Base-by-base conservation (phyloP, 208 protist species). In the Novymonas esmeraldas region DNA sequence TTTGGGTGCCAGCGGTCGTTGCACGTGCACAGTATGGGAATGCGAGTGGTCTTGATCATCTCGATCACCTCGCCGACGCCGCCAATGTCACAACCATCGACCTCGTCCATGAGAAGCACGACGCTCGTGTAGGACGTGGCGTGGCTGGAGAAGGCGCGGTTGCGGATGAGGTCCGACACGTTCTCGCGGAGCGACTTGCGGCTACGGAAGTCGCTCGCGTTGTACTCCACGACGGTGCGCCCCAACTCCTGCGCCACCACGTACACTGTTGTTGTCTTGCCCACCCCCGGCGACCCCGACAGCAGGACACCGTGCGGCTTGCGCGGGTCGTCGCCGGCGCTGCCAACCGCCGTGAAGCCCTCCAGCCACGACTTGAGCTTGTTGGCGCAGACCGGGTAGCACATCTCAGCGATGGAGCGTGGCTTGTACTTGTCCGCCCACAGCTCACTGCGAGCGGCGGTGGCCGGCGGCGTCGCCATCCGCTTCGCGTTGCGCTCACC, bases 51-150 rank as follows among this genome's bases (percentile, higher is more conserved):
- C 58, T 98, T 98, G 48, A 99, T 97, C 71, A 99, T 87, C 57
- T 96, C 44, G 57, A 99, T 96, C 10, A 99, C 78, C 72, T 98
- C 96, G 18, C 87, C 82, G 20, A 99, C 85, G 44, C 99, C 99
- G 10, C 99, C 99, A 44, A 98, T 77, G 81, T 99, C 99, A 90
- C 99, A 99, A 57, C 99, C 99, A 72, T 99, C 98, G 16, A 99
- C 98, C 84, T 99, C 99, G 79, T 99, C 99, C 98, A 99, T 99
- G 13, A 99, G 87, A 1, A 98, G 74, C 42, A 98, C 56, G 39
- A 83, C 76, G n/a, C 88, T 92, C 9, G 89, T 79, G 64, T 95
- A 86, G n/a, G 81, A 81, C 3, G 65, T 78, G 39, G 74, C 79
- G 24, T 68, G 33, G 6, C 63, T 16, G n/a, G 73, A 74, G 49